Conservation (phyloP, 2,329 filamentous ascomycete genomes). For the Arachnomyces sp. region DNA sequence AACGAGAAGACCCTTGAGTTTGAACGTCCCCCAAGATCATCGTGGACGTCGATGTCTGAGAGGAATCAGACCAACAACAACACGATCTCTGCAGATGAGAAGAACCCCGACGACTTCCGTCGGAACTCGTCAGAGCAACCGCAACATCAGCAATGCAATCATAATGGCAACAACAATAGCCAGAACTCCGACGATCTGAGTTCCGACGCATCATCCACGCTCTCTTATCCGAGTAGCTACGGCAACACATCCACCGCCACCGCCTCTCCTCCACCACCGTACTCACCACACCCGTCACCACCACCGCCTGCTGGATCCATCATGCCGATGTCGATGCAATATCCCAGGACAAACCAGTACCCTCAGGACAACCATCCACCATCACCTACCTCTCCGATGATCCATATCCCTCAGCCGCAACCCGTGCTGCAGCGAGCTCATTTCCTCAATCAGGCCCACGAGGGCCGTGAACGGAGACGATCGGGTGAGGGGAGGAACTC, state of each 20-base stretch:
- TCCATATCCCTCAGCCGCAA: conserved; percentile 22
- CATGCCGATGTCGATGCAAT: conserved; percentile 21
- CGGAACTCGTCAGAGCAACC: conserved; percentile 1
- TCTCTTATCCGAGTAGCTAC: conserved; percentile 37
- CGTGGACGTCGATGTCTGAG: conserved; percentile 1
- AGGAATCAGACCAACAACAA: conserved; percentile 16
- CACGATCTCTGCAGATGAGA: conserved; percentile 22
- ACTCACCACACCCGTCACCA: conserved; percentile 27
- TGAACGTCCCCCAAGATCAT: conserved; percentile 2
- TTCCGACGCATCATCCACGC: conserved; percentile 32
- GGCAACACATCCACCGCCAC: conserved; percentile 39
- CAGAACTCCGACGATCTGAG: conserved; percentile 20
- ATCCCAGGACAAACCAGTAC: conserved; percentile 18
- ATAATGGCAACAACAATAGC: neutral
- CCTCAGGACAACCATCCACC: conserved; percentile 5
- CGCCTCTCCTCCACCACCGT: conserved; percentile 35
- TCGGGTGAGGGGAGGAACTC: too few relatives aligned
- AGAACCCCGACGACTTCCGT: conserved; percentile 22
- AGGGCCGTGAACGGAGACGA: too few relatives aligned
- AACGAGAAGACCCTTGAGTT: conserved; percentile 32
- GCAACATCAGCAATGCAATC: neutral
- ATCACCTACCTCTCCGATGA: conserved; percentile 19
- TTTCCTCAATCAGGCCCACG: neutral
- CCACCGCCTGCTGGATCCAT: conserved; percentile 12
- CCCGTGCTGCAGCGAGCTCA: conserved; percentile 18